Evolutionary conservation across 768 basidiomycete species (phyloP).

Genomic region (Chalciporus piperatus): DNA sequence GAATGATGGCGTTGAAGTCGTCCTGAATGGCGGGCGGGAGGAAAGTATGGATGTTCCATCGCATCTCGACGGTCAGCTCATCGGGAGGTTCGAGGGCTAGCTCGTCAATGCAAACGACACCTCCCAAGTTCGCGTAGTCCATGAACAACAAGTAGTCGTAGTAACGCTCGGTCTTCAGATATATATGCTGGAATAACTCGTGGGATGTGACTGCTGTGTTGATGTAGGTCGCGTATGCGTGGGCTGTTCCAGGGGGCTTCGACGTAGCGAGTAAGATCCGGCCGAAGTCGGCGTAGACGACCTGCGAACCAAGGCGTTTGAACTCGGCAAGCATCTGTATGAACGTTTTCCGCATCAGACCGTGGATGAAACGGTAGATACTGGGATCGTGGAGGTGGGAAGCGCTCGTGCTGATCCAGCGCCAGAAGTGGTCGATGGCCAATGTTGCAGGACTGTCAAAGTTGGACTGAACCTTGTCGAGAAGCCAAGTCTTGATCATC

Average conservation of each 20-base stretch:
- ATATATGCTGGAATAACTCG: conserved; percentile 92
- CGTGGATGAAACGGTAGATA: conserved; percentile 89
- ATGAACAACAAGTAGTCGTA: conserved; percentile 95
- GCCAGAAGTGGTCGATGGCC: conserved; percentile 93
- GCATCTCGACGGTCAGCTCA: conserved; percentile 72
- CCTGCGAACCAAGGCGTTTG: conserved; percentile 88
- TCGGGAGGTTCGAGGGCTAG: conserved; percentile 64
- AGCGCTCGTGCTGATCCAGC: conserved; percentile 87
- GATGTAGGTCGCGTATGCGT: conserved; percentile 95
- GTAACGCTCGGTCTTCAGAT: conserved; percentile 80
- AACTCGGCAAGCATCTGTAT: conserved; percentile 96
- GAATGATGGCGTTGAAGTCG: conserved; percentile 70
- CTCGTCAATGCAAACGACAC: conserved; percentile 82
- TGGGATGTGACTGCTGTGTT: conserved; percentile 90
- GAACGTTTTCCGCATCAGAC: conserved; percentile 97
- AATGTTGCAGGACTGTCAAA: conserved; percentile 64
- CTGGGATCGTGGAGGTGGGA: conserved; percentile 91
- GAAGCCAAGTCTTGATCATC: conserved; percentile 89
- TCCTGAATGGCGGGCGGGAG: conserved; percentile 79
- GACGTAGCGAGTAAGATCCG: conserved; percentile 88
- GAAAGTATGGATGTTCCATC: conserved; percentile 91
- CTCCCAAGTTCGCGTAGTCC: conserved; percentile 92
- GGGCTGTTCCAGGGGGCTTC: conserved; percentile 92
- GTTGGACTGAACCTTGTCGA: conserved; percentile 75
- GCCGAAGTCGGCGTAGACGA: conserved; percentile 93